Evolutionary conservation across 2,329 filamentous ascomycete species (phyloP), one percentile per base, ranked within the genome.

Genomic region (Dactylellina parvicollis): DNA sequence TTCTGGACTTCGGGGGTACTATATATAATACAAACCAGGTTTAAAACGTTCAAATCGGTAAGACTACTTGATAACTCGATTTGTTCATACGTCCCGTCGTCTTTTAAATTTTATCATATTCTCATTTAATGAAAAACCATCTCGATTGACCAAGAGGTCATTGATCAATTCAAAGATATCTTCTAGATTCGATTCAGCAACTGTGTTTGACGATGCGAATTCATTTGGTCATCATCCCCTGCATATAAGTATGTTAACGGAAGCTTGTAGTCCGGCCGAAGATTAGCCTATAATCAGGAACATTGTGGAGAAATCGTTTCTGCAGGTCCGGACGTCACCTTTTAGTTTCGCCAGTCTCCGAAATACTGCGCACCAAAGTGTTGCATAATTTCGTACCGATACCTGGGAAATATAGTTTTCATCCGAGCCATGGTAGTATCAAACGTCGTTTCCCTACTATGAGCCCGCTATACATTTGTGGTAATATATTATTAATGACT

Each of bases 181-280:
- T 8, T 10, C 4, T 7, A 20, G 4, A 16, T 30, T 30, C 42
- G 42, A 18, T 5, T 9, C 18, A 20, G 30, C 9, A 36, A 47
- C 26, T 26, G 36, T 49, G 22, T n/a, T 47, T 20, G 55, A 62
- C 22, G 30, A 28, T 38, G 4, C 12, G 7, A 36, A 10, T 28
- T 22, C n/a, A 28, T 22, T 46, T 18, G 44, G 18, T 54, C 40
- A 49, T 16, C 22, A 20, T 55, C 56, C 56, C 55, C 44, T 70
- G 65, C 56, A 47, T 46, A 28, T 18, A 38, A 66, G 38, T 44
- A 20, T n/a, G 14, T 22, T 42, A 20, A 70, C 67, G 67, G 67
- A 72, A 72, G 67, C 67, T 72, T 59, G 46, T 65, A 65, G 42
- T 72, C 67, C 67, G 67, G 24, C 67, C 67, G 67, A 72, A 60